A percentile compares a stretch with the other conserved stretches of the same genome.
phyloP scores from a whole-genome alignment of 805 yeast species.

The Starmerella geochares region DNA sequence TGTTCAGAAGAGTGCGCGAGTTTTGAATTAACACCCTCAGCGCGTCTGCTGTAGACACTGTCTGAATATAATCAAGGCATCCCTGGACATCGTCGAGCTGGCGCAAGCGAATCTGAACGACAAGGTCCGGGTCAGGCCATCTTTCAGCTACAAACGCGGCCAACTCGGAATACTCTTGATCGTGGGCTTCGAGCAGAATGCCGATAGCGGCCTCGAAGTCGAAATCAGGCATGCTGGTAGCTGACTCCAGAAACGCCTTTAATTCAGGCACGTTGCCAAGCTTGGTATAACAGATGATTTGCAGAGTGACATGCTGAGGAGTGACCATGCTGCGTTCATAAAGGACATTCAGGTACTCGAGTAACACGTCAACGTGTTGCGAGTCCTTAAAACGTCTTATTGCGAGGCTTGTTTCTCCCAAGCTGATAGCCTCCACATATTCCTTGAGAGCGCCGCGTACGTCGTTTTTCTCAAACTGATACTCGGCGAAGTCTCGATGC shows the following conservation, averaged over 20 bases:
- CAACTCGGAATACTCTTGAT: constrained; percentile 53
- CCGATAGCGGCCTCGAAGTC: constrained; percentile 59
- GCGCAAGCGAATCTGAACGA: constrained; percentile 62
- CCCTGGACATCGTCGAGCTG: constrained; percentile 52
- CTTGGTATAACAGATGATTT: constrained; percentile 72
- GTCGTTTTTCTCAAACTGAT: constrained; percentile 55
- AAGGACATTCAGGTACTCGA: constrained; percentile 53
- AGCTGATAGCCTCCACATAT: constrained; percentile 48
- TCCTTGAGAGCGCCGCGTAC: constrained; percentile 62
- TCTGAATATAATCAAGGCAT: constrained; percentile 55
- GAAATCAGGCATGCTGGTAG: constrained; percentile 37
- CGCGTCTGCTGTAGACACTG: constrained; percentile 66
- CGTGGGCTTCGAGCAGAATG: constrained; percentile 45
- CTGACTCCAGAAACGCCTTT: constrained; percentile 43
- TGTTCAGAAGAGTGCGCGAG: constrained; percentile 54
- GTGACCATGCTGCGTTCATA: constrained; percentile 47
- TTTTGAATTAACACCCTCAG: constrained; percentile 57
- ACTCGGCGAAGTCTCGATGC: constrained; percentile 57
- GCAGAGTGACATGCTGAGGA: constrained; percentile 71
- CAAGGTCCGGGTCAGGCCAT: constrained; percentile 60
- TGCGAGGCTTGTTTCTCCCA: constrained; percentile 60
- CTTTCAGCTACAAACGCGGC: constrained; percentile 63
- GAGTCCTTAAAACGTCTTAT: constrained; percentile 72
- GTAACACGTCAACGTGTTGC: constrained; percentile 54
- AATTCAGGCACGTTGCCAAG: constrained; percentile 52